Evolutionary conservation across 257 asterid species (phyloP), one percentile per base, ranked within the genome.

Genomic region (Osmanthus fragrans): DNA sequence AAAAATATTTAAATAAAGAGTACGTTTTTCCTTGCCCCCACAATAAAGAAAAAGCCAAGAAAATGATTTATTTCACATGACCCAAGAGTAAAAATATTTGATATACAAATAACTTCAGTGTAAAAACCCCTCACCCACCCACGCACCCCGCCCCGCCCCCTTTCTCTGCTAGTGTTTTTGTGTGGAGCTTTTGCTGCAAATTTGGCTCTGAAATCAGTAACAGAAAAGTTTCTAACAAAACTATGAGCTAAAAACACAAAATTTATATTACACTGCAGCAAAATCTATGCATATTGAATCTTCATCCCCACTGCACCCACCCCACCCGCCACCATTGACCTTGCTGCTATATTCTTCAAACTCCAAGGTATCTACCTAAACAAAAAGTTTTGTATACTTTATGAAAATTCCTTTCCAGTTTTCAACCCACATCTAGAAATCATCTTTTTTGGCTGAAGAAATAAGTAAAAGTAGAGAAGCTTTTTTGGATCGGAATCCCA

Each of bases 31-130:
- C 68, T 60, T 27, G 69, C 0, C 9, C 69, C 69, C 7, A 81
- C 81, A 81, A 81, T 80, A 84, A 81, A 76, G 77, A 78, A 84
- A 85, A 80, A 73, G 82, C 82, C 83, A 88, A 83, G 87, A 86
- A 87, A 88, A 92, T 92, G 95, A 90, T 90, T 90, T 87, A 78
- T 83, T 84, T 87, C 94, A 92, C 95, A 87, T 88, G 93, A 85
- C 87, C 86, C 83, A 81, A 85, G 70, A 23, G 68, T 23, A 68
- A 47, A 75, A 77, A 84, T 73, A 60, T 72, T 80, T 60, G 68
- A 23, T 5, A 63, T 21, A 25, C 36, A 25, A 23, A 4, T 63
- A 3, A 21, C 33, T 27, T 1, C 33, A 63, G 18, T 25, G 19
- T 60, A 7, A 9, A 25, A 19, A 18, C 74, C 16, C 75, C 0